These are phyloP conservation scores for Kernera saxatilis DNA, from an alignment of 345 rosid genomes.

Conservation along the genomic window DNA sequence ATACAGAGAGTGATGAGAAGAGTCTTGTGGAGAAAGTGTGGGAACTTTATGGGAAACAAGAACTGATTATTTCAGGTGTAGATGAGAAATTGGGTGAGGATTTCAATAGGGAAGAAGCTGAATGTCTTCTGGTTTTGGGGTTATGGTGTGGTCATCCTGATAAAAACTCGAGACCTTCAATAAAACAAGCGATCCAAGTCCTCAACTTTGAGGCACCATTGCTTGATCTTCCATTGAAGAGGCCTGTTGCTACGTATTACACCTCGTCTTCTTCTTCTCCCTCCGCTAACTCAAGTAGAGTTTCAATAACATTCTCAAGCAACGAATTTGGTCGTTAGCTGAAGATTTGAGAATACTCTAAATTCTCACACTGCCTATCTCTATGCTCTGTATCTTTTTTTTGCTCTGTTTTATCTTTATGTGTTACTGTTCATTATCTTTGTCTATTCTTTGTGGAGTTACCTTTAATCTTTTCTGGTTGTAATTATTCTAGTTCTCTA, in stretches of 20 bases:
- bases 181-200: slow-evolving; percentile 47
- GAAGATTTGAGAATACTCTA: not conserved
- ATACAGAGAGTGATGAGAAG: slow-evolving; percentile 6
- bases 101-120: slow-evolving; percentile 17
- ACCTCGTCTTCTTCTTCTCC: slow-evolving; percentile 27
- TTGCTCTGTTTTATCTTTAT: not conserved
- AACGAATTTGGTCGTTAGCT: slow-evolving; percentile 28
- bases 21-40: slow-evolving; percentile 42
- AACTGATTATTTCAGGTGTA: slow-evolving; percentile 3
- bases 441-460: not conserved
- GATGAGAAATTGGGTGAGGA: slow-evolving; percentile 22
- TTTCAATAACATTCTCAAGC: slow-evolving; percentile 25
- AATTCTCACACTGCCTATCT: not conserved
- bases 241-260: slow-evolving; percentile 36
- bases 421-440: not conserved
- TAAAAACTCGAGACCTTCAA: slow-evolving; percentile 32
- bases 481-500: not conserved
- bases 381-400: not conserved
- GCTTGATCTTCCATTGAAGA: slow-evolving; percentile 44
- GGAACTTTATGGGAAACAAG: slow-evolving; percentile 30
- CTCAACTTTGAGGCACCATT: slow-evolving; percentile 32
- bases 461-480: not conserved
- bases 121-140: slow-evolving; percentile 25
- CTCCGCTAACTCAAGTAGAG: slow-evolving; percentile 16
- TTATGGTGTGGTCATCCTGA: slow-evolving; percentile 35